Evolutionary conservation across 148 eudicot species (phyloP).

Genomic region (Amaranthus cruentus): DNA sequence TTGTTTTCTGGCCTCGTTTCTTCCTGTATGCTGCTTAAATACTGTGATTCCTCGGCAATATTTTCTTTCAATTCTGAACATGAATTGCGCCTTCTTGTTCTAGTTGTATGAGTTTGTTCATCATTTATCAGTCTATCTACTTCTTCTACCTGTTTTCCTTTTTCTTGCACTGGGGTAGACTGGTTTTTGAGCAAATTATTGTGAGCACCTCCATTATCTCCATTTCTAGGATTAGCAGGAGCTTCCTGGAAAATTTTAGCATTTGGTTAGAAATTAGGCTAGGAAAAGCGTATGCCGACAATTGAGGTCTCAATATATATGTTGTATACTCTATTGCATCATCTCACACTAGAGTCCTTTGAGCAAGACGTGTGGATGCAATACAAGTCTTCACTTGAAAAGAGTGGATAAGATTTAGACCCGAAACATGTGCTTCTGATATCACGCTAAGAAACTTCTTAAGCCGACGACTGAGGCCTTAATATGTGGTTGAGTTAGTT

Average conservation of each 20-base stretch:
- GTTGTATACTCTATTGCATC: too few relatives aligned
- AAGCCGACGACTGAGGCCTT: too few relatives aligned
- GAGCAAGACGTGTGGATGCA: too few relatives aligned
- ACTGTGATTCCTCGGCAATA: not conserved
- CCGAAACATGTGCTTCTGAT: too few relatives aligned
- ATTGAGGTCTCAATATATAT: too few relatives aligned
- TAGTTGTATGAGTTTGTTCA: constrained; percentile 16
- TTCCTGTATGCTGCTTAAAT: constrained; percentile 1
- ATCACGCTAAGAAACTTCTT: too few relatives aligned
- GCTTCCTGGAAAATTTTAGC: constrained; percentile 19
- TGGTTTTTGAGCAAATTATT: constrained; percentile 16
- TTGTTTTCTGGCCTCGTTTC: constrained; percentile 20
- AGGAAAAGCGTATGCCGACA: not conserved
- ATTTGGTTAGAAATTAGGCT: not conserved
- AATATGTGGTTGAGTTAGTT: too few relatives aligned
- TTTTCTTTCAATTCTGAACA: constrained; percentile 13
- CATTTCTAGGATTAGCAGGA: not conserved
- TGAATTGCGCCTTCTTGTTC: constrained; percentile 21
- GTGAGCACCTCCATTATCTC: not conserved
- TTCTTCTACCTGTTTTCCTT: constrained; percentile 9
- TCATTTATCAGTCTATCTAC: constrained; percentile 9
- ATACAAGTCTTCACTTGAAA: too few relatives aligned
- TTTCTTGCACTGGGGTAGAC: constrained; percentile 13
- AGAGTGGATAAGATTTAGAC: too few relatives aligned
- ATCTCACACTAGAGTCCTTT: too few relatives aligned